Base-by-base conservation (phyloP, 352 stramenopile species). In the Chrysophaeum taylorii region DNA sequence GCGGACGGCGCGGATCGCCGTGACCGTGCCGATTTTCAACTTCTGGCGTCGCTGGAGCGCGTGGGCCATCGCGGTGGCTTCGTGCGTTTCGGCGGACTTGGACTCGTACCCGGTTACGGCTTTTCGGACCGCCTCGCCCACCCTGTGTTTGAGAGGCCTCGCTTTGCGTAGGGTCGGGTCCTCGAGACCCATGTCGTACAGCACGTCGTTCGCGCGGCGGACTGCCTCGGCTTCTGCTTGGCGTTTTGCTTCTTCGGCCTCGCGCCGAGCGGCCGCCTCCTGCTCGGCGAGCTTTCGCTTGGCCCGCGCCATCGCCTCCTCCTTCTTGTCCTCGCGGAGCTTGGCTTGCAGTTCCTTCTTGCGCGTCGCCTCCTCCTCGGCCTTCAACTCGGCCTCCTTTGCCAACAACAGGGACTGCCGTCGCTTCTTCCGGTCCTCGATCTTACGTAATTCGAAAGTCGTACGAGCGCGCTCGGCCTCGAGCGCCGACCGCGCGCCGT, bases 21-120 rank as follows among this genome's bases (percentile, higher is more conserved):
- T 68, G 0, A 45, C 57, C 9, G 50, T 37, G 39, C 69, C 69
- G n/a, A 66, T 68, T 61, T 68, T 68, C 14, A 71, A 14, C 61
- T 70, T 69, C 61, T 71, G 67, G 36, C 69, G 67, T 31, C 69
- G 67, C 69, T n/a, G n/a, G 42, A 50, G 42, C 15, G 15, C 41
- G 14, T 42, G 33, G 14, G 33, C 12, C 57, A 66, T 66, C 33
- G 41, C 16, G 12, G 25, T 33, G 33, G 31, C 9, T 25, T 42
- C 57, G 14, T 66, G 57, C 33, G 15, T 5, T 36, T 42, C 57
- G 18, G 9, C 12, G 2, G 57, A 9, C 57, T 15, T 7, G 9
- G 2, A 12, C 14, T 7, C 1, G 33, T 21, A 0, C 12, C 57
- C 57, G 14, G 18, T 27, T 9, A 66, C 35, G 14, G n/a, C 57